Evolutionary conservation across 495 filamentous ascomycete species (phyloP), one percentile per base, ranked within the genome.

Genomic region (Aspergillus taichungensis): DNA sequence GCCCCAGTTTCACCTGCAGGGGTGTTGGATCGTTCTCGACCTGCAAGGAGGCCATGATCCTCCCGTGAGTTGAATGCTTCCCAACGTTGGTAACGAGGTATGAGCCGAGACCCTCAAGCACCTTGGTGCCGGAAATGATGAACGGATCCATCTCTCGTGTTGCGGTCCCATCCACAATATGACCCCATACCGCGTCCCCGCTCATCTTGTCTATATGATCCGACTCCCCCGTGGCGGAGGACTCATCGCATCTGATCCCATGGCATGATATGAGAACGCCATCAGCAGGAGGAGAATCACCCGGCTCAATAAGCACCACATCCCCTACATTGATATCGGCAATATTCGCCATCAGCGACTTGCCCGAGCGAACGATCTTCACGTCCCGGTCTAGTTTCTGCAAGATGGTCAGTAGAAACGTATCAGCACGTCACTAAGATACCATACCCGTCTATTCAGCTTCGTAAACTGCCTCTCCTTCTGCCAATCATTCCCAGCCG

Each of bases 391-490:
- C 84, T 44, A 81, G 69, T 60, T 86, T 87, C 66, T 71, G 40
- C 13, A 43, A 3, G 9, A 1, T 34, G 5, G 32, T 12, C 32
- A 34, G 34, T 43, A 28, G 48, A 38, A 40, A 10, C 8, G 18
- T 12, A 32, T n/a, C 13, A 8, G 5, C 4, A 34, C 40, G 27
- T 3, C 14, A 24, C 13, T 10, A 42, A 7, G 33, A 14, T 12
- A 9, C 14, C 45, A 27, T 48, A 66, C 63, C 54, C 80, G 80
- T 54, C 68, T 67, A 59, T 85, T 88, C 14, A 88, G 67, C 46
- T 72, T 79, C 29, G 76, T 75, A 58, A 88, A 88, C 46, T 86
- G 83, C 36, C 57, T 71, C 55, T 84, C 80, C 54, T 83, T 82
- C 52, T 83, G 76, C 58, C 71, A 84, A 50, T 85, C 82, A 51